These are phyloP conservation scores for Powellomyces hirtus DNA, from an alignment of 192 early-diverging fungal species.

Conservation along the genomic window DNA sequence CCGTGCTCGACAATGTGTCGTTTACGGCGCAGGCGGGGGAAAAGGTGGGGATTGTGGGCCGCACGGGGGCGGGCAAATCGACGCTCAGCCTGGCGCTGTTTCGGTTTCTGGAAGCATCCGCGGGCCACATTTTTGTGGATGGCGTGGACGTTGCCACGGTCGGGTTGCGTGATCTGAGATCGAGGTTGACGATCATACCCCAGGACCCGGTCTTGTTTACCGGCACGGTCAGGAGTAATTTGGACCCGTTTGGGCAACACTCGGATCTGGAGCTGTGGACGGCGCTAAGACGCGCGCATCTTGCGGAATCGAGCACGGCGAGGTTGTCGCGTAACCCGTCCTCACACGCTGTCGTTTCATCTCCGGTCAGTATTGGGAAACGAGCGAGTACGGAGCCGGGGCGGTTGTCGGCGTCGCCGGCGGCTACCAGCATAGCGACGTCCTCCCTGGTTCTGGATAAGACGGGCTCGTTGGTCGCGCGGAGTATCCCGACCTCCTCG, in stretches of 20 bases:
- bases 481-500: background rate
- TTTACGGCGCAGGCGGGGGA: constrained; percentile 42
- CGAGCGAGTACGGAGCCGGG: background rate
- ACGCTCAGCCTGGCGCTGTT: constrained; percentile 69
- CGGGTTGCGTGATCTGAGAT: constrained; percentile 66
- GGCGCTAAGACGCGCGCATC: constrained; percentile 62
- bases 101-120: constrained; percentile 62
- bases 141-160: constrained; percentile 65
- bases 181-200: constrained; percentile 62
- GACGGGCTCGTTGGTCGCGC: background rate
- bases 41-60: constrained; percentile 59
- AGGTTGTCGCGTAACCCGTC: too few species aligned
- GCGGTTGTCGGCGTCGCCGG: background rate
- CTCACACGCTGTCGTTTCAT: background rate
- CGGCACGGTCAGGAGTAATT: constrained; percentile 47
- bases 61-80: constrained; percentile 32
- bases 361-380: background rate
- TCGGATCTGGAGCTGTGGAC: constrained; percentile 46
- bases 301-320: constrained; percentile 50
- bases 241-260: constrained; percentile 53
- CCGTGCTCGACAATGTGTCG: constrained; percentile 47
- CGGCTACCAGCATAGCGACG: background rate
- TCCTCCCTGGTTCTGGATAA: background rate
- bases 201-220: constrained; percentile 57
- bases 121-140: constrained; percentile 70